Conservation (phyloP, 2,329 filamentous ascomycete species). For the Coniochaeta ligniaria region DNA sequence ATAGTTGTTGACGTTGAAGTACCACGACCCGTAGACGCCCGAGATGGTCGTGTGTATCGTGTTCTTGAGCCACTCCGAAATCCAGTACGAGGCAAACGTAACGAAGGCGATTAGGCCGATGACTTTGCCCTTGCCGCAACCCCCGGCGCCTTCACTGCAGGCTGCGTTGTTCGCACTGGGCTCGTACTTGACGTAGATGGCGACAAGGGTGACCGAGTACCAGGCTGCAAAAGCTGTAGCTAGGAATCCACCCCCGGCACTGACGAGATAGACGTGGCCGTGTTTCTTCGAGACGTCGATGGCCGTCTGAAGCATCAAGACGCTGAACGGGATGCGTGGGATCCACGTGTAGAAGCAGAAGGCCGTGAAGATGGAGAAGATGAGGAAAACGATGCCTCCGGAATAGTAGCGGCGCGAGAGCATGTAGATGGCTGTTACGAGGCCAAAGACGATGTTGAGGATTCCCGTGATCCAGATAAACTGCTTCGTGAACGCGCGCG, state of each 20-base stretch:
- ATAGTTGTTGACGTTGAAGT: slow-evolving; percentile 66
- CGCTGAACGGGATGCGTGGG: slow-evolving; percentile 81
- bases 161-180: slow-evolving; percentile 48
- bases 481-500: slow-evolving; percentile 74
- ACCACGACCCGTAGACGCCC: slow-evolving; percentile 90
- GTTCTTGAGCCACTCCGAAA: slow-evolving; percentile 90
- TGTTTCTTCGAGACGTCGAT: slow-evolving; percentile 79
- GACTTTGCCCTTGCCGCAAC: slow-evolving; percentile 69
- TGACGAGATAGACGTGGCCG: slow-evolving; percentile 82
- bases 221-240: slow-evolving; percentile 74
- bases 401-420: slow-evolving; percentile 69
- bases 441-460: slow-evolving; percentile 73
- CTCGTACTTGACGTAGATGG: slow-evolving; percentile 78
- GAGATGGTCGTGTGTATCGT: slow-evolving; percentile 83
- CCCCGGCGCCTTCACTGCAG: slow-evolving; percentile 45
- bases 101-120: slow-evolving; percentile 80
- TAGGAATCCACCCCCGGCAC: slow-evolving; percentile 71
- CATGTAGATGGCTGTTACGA: slow-evolving; percentile 86
- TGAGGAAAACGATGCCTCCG: slow-evolving; percentile 78
- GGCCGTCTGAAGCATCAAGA: slow-evolving; percentile 78
- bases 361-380: slow-evolving; percentile 74
- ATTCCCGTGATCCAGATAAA: slow-evolving; percentile 93
- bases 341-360: slow-evolving; percentile 88
- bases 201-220: slow-evolving; percentile 80
- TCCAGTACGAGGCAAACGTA: slow-evolving; percentile 91